Evolutionary conservation across 352 stramenopile species (phyloP), one percentile per base, ranked within the genome.

Genomic region (Phytopythium vexans): DNA sequence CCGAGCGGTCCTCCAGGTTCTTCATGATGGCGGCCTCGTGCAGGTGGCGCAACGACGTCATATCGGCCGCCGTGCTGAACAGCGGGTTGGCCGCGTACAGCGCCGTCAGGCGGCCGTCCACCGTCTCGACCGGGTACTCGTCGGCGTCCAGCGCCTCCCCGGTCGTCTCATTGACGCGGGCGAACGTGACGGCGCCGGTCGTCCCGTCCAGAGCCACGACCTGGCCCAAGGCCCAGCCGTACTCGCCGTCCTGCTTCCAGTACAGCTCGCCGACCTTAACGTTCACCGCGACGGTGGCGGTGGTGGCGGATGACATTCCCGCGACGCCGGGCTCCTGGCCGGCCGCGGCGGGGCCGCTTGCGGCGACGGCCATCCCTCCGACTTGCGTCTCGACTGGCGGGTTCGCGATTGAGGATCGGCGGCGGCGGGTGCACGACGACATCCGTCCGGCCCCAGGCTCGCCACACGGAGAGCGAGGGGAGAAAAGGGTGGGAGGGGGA

Each of bases 1-100:
- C 66, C 47, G 86, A 68, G 8, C 86, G 82, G 63, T 95, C 89
- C 45, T 94, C 72, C 40, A 97, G 63, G 61, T 96, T 94, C 59
- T 95, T 95, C 47, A 88, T 84, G 40, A 92, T 58, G 39, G 86
- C 86, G 11, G 86, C 82, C 60, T 97, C 88, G 53, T 94, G 82
- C 47, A 94, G 56, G 42, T 94, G 77, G 35, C 82, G 76, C 31
- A 94, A 66, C 49, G 82, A 90, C 59, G 84, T 94, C 82, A 94
- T 94, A 42, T 94, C 84, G 16, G 77, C 71, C 11, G 79, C 73
- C 10, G 82, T 91, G 37, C 60, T 86, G 56, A 89, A 86, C 8
- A 92, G 56, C 46, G 84, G 82, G 58, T 94, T 94, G 9, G 84
- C 82, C 2, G 74, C 64, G 58, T 74, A 91, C 3, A 93, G 64